Conservation (phyloP, 495 filamentous ascomycete genomes). For the Saxophila tyrrhenica region DNA sequence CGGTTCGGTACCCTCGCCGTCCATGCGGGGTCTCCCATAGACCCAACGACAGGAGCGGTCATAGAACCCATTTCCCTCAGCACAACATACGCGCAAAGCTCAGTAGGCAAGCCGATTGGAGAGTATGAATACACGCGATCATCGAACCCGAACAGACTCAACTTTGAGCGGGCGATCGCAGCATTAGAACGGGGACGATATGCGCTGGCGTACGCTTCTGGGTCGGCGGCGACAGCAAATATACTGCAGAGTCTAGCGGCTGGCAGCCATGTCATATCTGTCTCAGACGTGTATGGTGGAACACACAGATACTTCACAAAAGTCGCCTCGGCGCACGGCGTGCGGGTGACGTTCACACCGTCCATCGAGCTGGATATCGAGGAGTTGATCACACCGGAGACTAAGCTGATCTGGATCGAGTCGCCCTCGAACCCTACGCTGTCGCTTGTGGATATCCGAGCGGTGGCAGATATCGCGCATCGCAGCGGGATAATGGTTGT, state of each 20-base stretch:
- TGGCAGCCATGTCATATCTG: slow-evolving; percentile 88
- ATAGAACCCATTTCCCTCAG: slow-evolving; percentile 92
- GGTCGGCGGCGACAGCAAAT: slow-evolving; percentile 83
- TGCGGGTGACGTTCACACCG: slow-evolving; percentile 87
- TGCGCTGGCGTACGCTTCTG: slow-evolving; percentile 89
- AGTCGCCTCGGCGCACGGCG: slow-evolving; percentile 87
- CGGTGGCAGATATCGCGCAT: slow-evolving; percentile 72
- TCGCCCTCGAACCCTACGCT: slow-evolving; percentile 89
- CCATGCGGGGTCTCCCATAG: slow-evolving; percentile 81
- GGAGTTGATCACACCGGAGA: slow-evolving; percentile 73
- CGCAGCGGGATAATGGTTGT: slow-evolving; percentile 84
- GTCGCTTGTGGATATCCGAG: slow-evolving; percentile 78
- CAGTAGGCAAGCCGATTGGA: slow-evolving; percentile 76
- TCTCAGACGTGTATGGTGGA: slow-evolving; percentile 94
- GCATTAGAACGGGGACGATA: slow-evolving; percentile 85
- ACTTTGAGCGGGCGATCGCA: slow-evolving; percentile 86
- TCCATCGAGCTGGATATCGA: slow-evolving; percentile 78
- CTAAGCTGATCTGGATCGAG: slow-evolving; percentile 97
- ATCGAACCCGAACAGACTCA: slow-evolving; percentile 82
- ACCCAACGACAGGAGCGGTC: slow-evolving; percentile 84
- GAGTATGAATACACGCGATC: slow-evolving; percentile 82
- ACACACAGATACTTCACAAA: slow-evolving; percentile 99
- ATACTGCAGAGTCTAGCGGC: slow-evolving; percentile 87
- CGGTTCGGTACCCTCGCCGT: slow-evolving; percentile 88
- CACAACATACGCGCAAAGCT: slow-evolving; percentile 82